Conservation (phyloP, 2,329 filamentous ascomycete genomes). For the Aspergillus terreus region DNA sequence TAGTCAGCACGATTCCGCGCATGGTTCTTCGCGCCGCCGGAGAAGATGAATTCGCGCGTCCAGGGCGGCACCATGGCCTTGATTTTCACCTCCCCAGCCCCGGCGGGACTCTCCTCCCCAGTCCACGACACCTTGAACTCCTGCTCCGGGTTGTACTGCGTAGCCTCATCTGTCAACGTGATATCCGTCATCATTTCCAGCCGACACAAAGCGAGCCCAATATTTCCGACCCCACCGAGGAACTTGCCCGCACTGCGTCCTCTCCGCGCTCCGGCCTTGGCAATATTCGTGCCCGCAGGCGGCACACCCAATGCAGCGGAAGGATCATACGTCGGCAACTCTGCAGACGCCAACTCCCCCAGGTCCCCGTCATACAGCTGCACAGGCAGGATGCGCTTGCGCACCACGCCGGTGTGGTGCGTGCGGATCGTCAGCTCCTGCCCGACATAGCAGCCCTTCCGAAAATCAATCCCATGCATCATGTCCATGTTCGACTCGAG, state of each 20-base stretch:
- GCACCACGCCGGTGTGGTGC: slow-evolving; percentile 86
- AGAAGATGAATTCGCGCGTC: slow-evolving; percentile 49
- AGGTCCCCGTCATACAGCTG: slow-evolving; percentile 59
- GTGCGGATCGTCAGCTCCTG: slow-evolving; percentile 96
- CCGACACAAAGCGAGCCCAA: slow-evolving; percentile 82
- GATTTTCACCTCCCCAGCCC: slow-evolving; percentile 48
- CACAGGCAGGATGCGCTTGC: slow-evolving; percentile 83
- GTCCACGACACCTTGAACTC: slow-evolving; percentile 60
- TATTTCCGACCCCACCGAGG: slow-evolving; percentile 73
- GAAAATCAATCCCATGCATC: slow-evolving; percentile 82
- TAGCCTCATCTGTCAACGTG: slow-evolving; percentile 63
- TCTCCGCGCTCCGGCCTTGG: slow-evolving; percentile 47
- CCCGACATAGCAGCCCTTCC: slow-evolving; percentile 94
- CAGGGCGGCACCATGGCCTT: slow-evolving; percentile 85
- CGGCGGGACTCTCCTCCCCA: slow-evolving; percentile 39
- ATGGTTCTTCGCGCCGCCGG: slow-evolving; percentile 37
- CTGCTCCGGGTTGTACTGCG: slow-evolving; percentile 56
- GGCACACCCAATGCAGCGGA: slow-evolving; percentile 26
- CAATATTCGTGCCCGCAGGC: slow-evolving; percentile 50
- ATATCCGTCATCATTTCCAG: slow-evolving; percentile 88
- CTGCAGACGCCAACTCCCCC: slow-evolving; percentile 44
- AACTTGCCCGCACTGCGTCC: slow-evolving; percentile 76
- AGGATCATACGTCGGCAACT: slow-evolving; percentile 41
- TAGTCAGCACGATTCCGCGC: slow-evolving; percentile 20
- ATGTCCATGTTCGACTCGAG: slow-evolving; percentile 88